Base-by-base conservation (phyloP, 1,139 yeast genomes). In the Cylindricascospora bacillispora region DNA sequence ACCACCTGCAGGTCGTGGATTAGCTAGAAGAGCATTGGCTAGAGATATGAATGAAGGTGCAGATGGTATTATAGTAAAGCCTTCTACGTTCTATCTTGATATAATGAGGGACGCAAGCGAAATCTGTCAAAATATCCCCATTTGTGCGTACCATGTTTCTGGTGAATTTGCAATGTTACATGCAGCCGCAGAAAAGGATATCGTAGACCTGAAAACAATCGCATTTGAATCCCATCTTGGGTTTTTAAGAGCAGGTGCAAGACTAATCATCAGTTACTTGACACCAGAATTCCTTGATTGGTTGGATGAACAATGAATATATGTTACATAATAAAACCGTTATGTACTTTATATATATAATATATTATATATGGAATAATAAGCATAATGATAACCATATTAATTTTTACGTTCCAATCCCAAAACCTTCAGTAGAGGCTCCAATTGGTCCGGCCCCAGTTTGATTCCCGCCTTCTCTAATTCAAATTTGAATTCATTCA, bases 91-190 rank as follows among this genome's bases (percentile, higher is more conserved):
- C 56, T 89, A 86, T 56, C 67, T 89, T 47, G 99, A 89, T 54
- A 68, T 89, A 35, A 78, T 89, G 54, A 67, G 78, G 37, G 95
- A 89, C 50, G 95, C 98, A 1, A 66, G 89, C 24, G 75, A 70
- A 45, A 66, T 86, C 33, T 82, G 94, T 52, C 58, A 64, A 32
- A 92, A 89, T 54, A 72, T 79, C 45, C 98, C 98, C 17, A 64
- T 89, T 30, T 85, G 95, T 52, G 92, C 93, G 15, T 89, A 89
- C 57, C 98, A 92, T 55, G 99, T 89, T 19, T 75, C 92, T 56
- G 99, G 99, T 28, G 99, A 89, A 58, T 89, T 73, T 52, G 95
- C 98, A 29, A 89, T 92, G 98, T 62, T 89, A 41, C 94, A 86
- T 53, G 98, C 98, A 6, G 98, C 95, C 30, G 97, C 97, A 18